Evolutionary conservation across 1,139 yeast species (phyloP).

Genomic region (Geotrichum armillariae): DNA sequence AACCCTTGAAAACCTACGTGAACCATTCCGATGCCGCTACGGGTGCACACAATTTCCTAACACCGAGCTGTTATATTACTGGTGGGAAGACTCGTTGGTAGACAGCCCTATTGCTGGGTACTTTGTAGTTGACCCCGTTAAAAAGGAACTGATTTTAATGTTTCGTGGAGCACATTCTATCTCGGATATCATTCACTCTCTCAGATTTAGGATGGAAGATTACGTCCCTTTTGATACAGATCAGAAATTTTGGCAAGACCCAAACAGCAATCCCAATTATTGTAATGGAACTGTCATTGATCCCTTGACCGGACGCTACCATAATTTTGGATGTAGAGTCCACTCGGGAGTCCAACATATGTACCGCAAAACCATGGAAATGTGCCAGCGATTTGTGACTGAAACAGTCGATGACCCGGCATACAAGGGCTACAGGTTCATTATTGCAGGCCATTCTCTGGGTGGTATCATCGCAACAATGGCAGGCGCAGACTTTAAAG

Average conservation of each 20-base stretch:
- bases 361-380: slow-evolving; percentile 40
- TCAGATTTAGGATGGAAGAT: slow-evolving; percentile 9
- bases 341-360: slow-evolving; percentile 56
- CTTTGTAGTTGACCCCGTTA: slow-evolving; percentile 46
- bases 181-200: slow-evolving; percentile 50
- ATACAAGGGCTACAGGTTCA: slow-evolving; percentile 50
- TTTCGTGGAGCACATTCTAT: slow-evolving; percentile 61
- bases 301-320: slow-evolving; percentile 28
- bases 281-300: slow-evolving; percentile 47
- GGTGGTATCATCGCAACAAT: slow-evolving; percentile 70
- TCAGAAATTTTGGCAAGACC: background rate
- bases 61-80: slow-evolving; percentile 20
- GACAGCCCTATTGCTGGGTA: slow-evolving; percentile 28
- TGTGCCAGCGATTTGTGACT: slow-evolving; percentile 41
- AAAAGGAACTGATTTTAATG: slow-evolving; percentile 44
- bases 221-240: slow-evolving; percentile 14
- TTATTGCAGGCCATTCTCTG: slow-evolving; percentile 67
- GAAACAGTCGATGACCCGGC: slow-evolving; percentile 34
- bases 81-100: slow-evolving; percentile 16
- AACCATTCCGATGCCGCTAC: slow-evolving; percentile 22
- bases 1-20: slow-evolving; percentile 17
- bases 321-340: slow-evolving; percentile 53
- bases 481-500: slow-evolving; percentile 57
- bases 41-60: slow-evolving; percentile 25
- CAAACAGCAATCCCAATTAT: slow-evolving; percentile 43